These are phyloP conservation scores for Rhizophora mangle DNA, from an alignment of 345 rosid genomes.

Conservation along the genomic window DNA sequence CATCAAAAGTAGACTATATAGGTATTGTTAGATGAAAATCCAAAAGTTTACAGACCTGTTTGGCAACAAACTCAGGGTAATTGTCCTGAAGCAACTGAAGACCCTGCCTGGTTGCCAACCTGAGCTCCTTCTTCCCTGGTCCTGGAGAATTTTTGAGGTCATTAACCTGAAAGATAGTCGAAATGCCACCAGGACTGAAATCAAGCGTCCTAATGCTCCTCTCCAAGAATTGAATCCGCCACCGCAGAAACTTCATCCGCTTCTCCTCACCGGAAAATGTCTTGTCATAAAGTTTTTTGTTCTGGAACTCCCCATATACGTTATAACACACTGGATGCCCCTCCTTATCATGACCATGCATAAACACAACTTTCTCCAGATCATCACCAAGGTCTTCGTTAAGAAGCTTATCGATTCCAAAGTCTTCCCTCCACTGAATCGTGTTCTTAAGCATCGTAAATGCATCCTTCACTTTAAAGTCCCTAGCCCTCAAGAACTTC, in stretches of 20 bases:
- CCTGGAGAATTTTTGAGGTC: conserved; percentile 91
- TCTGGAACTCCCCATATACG: conserved; percentile 86
- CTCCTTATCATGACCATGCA: conserved; percentile 77
- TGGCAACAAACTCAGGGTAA: conserved; percentile 92
- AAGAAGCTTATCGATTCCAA: conserved; percentile 57
- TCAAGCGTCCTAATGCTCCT: conserved; percentile 83
- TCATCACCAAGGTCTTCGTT: conserved; percentile 80
- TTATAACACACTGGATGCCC: conserved; percentile 91
- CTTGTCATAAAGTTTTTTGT: conserved; percentile 72
- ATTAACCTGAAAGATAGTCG: conserved; percentile 75
- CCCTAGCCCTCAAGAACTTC: conserved; percentile 78
- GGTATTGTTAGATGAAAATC: background rate
- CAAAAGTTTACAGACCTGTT: conserved; percentile 48
- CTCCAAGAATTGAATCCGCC: conserved; percentile 93
- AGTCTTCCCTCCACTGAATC: conserved; percentile 63
- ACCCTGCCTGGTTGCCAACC: conserved; percentile 76
- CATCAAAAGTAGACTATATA: background rate
- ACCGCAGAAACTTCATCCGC: conserved; percentile 60
- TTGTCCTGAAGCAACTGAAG: conserved; percentile 85
- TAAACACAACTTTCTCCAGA: conserved; percentile 79
- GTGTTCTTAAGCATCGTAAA: conserved; percentile 73
- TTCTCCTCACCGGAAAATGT: conserved; percentile 74
- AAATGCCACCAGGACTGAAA: conserved; percentile 69
- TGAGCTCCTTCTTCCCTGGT: conserved; percentile 70
- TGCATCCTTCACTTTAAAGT: conserved; percentile 71